phyloP scores from a whole-genome alignment of 495 filamentous ascomycete genomes.

The Pseudoneurospora amorphoporcata region DNA sequence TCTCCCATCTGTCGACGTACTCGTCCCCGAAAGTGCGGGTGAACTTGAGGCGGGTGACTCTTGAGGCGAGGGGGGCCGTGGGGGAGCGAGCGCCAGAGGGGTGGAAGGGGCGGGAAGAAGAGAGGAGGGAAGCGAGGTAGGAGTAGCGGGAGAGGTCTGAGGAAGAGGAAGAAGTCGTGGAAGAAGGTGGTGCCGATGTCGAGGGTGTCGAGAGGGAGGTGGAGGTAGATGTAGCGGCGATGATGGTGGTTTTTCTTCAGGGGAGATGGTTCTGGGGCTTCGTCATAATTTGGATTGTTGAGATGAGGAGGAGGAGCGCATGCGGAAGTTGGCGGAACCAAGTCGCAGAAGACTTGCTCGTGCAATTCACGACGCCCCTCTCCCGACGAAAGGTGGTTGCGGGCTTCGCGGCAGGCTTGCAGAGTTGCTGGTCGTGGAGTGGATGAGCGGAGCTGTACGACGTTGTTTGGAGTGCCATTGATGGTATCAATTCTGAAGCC shows the following conservation, averaged over 20 bases:
- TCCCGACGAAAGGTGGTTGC: neutral
- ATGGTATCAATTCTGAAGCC: no score
- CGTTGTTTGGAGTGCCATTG: neutral
- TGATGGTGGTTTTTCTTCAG: no score
- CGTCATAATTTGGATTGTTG: no score
- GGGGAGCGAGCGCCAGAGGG: no score
- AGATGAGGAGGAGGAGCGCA: no score
- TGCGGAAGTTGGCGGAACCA: neutral
- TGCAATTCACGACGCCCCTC: neutral
- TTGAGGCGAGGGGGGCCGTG: neutral
- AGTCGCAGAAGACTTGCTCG: neutral
- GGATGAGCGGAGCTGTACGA: neutral
- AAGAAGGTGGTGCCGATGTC: neutral
- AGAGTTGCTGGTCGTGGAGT: neutral
- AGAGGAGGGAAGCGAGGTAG: no score
- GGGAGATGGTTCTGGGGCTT: no score
- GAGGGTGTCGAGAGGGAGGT: neutral
- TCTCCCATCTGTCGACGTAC: neutral
- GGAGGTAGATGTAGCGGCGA: neutral
- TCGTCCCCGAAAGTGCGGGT: neutral
- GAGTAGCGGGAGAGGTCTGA: neutral
- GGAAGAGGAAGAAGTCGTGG: neutral
- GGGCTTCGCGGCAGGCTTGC: neutral
- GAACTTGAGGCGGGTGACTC: neutral
- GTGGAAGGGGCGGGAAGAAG: no score